A percentile compares a stretch with the other conserved stretches of the same genome.
Conservation (phyloP, 441 rosid genomes). For the Brassica hybrid region DNA sequence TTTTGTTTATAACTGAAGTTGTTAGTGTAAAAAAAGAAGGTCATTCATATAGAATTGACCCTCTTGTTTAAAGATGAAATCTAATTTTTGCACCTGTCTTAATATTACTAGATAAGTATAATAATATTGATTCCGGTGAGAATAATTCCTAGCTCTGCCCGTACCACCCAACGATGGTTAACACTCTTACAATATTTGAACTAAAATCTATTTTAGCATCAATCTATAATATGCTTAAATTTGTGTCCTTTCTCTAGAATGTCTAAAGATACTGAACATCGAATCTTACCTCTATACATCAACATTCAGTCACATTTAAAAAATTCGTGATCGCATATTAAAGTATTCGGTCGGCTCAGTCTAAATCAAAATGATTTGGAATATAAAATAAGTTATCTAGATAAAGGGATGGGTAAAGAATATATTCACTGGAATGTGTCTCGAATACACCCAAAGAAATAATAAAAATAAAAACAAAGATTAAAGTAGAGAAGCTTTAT, state of each 20-base stretch:
- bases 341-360: constrained; percentile 2
- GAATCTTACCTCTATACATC: constrained; percentile 10
- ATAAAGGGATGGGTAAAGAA: constrained; percentile 31
- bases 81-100: too few relatives aligned
- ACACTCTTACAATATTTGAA: too few relatives aligned
- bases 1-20: too few relatives aligned
- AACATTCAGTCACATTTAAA: constrained; percentile 3
- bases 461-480: constrained; percentile 19
- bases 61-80: too few relatives aligned
- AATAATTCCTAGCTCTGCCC: too few relatives aligned
- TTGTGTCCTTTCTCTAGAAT: constrained; percentile 3
- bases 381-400: constrained; percentile 11
- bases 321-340: constrained; percentile 16
- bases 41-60: too few relatives aligned
- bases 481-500: too few relatives aligned
- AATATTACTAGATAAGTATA: too few relatives aligned
- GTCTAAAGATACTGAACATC: not conserved
- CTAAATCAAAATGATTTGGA: not conserved
- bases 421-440: constrained; percentile 32
- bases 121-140: too few relatives aligned
- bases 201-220: not conserved
- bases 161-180: too few relatives aligned
- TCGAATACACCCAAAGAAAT: constrained; percentile 31
- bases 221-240: not conserved
- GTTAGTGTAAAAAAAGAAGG: too few relatives aligned